These are phyloP conservation scores for Fusarium nodosum DNA, from an alignment of 2,329 filamentous ascomycete genomes.

Conservation along the genomic window DNA sequence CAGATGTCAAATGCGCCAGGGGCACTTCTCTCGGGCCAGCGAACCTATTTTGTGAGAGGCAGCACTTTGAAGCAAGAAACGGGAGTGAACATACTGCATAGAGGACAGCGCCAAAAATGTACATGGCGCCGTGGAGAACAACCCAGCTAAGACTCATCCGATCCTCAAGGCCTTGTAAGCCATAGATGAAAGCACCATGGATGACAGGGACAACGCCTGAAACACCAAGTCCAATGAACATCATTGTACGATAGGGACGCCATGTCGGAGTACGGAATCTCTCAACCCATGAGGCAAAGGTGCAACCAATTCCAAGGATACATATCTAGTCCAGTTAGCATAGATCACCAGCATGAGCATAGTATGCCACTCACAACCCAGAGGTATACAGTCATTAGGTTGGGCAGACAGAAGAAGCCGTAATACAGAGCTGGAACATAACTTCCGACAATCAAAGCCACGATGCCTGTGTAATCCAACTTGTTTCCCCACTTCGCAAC, in stretches of 20 bases:
- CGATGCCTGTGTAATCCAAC: conserved; percentile 94
- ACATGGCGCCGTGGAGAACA: conserved; percentile 82
- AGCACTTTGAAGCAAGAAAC: conserved; percentile 6
- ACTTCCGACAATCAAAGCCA: conserved; percentile 89
- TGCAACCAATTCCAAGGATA: conserved; percentile 80
- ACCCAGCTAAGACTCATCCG: conserved; percentile 87
- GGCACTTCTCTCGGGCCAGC: conserved; percentile 83
- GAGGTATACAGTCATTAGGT: conserved; percentile 79
- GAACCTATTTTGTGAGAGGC: conserved; percentile 63
- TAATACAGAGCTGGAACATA: conserved; percentile 92
- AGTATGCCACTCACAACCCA: conserved; percentile 69
- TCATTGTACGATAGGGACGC: conserved; percentile 85
- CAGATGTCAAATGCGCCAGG: conserved; percentile 90
- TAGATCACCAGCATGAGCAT: background rate
- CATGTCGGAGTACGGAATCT: conserved; percentile 86
- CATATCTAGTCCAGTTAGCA: conserved; percentile 72
- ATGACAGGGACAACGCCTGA: conserved; percentile 87
- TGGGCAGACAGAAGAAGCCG: conserved; percentile 79
- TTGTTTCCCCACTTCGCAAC: conserved; percentile 91
- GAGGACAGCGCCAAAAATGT: conserved; percentile 86
- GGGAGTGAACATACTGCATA: conserved; percentile 77
- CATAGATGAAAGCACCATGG: conserved; percentile 79
- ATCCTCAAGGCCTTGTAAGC: conserved; percentile 73
- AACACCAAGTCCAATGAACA: conserved; percentile 90
- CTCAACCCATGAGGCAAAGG: conserved; percentile 81